Base-by-base conservation (phyloP, 371 early-diverging fungal species). In the Haplosporangium sp. region DNA sequence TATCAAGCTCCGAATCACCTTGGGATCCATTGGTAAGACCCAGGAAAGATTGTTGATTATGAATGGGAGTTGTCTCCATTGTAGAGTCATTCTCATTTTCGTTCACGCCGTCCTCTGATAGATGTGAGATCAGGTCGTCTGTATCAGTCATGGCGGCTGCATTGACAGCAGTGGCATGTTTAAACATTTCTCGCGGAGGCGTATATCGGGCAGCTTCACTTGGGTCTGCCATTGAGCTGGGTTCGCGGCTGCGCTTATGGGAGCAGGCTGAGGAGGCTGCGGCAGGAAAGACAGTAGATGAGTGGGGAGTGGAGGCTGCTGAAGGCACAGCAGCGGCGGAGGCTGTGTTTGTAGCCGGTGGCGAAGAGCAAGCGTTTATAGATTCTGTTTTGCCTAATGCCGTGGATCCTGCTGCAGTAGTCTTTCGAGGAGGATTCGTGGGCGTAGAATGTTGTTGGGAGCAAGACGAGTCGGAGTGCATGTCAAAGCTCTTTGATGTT, bases 141-240 rank as follows among this genome's bases (percentile, higher is more conserved):
- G 56, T 12, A 51, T 75, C 67, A 23, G 20, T 12, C 55, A 41
- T 47, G 14, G 59, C 20, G 45, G 51, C 16, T 9, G 56, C 23
- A 5, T 54, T 29, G 29, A 4, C 45, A 10, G 59, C 20, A 40
- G 51, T 20, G 9, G 56, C 38, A 5, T 54, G 54, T 38, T 55
- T 67, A 55, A 79, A 79, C 80, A 79, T 79, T 47, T 79, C 80
- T 43, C 80, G 51, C 0, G 80, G 80, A 16, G 80, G 80, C 7
- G 80, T 79, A 42, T 79, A 79, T 36, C 80, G 60, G 3, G 80
- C 80, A 23, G 69, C 73, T 48, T 79, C 80, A 47, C 68, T 79
- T 29, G 80, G 80, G 53, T 79, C 80, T 10, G 73, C 73, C 65
- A 73, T 69, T 43, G 73, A 55, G 59, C 69, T 65, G 42, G 73